Conservation (phyloP, 2,329 filamentous ascomycete species). For the Aspergillus brasiliensis region DNA sequence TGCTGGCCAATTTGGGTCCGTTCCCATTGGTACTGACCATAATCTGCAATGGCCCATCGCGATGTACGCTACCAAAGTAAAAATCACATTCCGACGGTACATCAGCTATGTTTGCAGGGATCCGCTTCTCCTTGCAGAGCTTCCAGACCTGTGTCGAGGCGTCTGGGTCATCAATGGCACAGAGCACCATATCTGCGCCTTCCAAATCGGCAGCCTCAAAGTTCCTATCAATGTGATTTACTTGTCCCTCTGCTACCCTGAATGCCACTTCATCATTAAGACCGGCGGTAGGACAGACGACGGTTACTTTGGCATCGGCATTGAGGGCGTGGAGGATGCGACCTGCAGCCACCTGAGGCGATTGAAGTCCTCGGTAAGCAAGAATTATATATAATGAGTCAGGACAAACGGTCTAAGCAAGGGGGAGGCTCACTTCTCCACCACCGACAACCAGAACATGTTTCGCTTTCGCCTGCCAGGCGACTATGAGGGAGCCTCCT, state of each 20-base stretch:
- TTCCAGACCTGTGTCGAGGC: conserved; percentile 93
- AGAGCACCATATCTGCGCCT: conserved; percentile 80
- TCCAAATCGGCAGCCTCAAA: conserved; percentile 90
- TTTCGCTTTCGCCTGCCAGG: conserved; percentile 92
- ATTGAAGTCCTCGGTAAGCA: background rate
- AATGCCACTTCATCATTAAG: conserved; percentile 87
- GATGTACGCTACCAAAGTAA: conserved; percentile 94
- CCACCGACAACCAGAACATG: conserved; percentile 90
- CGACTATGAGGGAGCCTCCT: conserved; percentile 88
- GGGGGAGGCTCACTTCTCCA: conserved; percentile 70
- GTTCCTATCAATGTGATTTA: conserved; percentile 77
- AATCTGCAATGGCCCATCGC: conserved; percentile 92
- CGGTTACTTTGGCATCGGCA: conserved; percentile 85
- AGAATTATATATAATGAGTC: conserved; percentile 15
- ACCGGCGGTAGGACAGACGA: conserved; percentile 77
- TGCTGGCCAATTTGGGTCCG: conserved; percentile 84
- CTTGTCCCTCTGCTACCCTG: conserved; percentile 73
- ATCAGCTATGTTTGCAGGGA: conserved; percentile 94
- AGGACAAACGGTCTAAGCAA: conserved; percentile 1
- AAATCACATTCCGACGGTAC: conserved; percentile 97
- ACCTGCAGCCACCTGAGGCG: conserved; percentile 82
- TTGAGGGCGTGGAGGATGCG: conserved; percentile 93
- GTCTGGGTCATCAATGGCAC: conserved; percentile 87
- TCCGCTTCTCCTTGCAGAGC: conserved; percentile 79
- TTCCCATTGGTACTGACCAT: conserved; percentile 99